Base-by-base conservation (phyloP, 495 filamentous ascomycete genomes). In the Daldinia concentrica region DNA sequence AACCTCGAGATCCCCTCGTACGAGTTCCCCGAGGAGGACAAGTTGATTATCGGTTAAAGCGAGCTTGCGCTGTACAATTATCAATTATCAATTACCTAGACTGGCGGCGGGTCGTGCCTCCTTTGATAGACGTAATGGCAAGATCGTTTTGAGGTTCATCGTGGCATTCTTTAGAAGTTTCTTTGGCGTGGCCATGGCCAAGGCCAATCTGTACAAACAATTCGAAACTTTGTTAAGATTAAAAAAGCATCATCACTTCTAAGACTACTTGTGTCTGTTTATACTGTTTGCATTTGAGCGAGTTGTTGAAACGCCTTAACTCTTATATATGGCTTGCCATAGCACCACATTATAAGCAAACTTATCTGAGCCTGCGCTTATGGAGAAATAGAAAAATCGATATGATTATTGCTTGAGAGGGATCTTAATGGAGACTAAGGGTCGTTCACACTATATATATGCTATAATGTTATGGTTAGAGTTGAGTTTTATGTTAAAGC, bases 1-100 rank as follows among this genome's bases (percentile, higher is more conserved):
- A 99, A 99, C 87, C 87, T 99, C 76, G 95, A 97, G 88, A 89
- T 99, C 71, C 95, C 95, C 68, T 74, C 78, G 77, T 99, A 99
- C 86, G 90, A 89, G 72, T 94, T 96, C 86, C 86, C 90, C 70
- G 90, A 92, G 76, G 93, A 94, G 22, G 88, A 88, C 69, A 88
- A 86, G 81, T 85, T 96, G 56, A 76, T 94, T 72, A 93, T 96
- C 79, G 93, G 93, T 89, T 96, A 89, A 83, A 48, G 64, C 22
- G 41, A 60, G 30, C 5, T 22, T 24, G 17, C 43, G 34, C 19
- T 73, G 76, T 78, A 78, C 66, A 75, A 76, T 69, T 69, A 62
- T 30, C 36, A 27, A 64, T 51, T 64, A 71, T 67, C 43, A 22
- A 48, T 11, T 41, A 41, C 39, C 39, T 73, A 76, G 66, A 76